Conservation (phyloP, 2,329 filamentous ascomycete species). For the Fusarium kyushuense region DNA sequence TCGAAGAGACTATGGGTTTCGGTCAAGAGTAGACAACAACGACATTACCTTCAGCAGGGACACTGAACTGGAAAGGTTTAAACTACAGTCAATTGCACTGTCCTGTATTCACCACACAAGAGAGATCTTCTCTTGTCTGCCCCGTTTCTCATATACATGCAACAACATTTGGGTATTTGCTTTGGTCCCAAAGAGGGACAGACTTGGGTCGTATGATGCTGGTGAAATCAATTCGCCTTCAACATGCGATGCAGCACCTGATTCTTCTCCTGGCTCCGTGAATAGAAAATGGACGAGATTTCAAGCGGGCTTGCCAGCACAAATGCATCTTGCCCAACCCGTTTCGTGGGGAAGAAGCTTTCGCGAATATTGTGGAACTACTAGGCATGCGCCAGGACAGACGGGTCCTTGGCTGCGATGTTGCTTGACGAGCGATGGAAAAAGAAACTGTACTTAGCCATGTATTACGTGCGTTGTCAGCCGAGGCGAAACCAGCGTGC, state of each 20-base stretch:
- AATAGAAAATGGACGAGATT: slow-evolving; percentile 29
- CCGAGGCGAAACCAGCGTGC: slow-evolving; percentile 23
- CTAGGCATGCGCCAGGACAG: slow-evolving; percentile 17
- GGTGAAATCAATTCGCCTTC: slow-evolving; percentile 47
- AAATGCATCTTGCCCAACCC: slow-evolving; percentile 16
- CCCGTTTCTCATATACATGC: slow-evolving; percentile 37
- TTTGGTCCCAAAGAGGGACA: slow-evolving; percentile 50
- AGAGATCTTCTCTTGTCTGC: slow-evolving; percentile 32
- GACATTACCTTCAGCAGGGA: slow-evolving; percentile 34
- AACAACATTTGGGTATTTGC: slow-evolving; percentile 50
- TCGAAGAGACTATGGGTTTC: slow-evolving; percentile 98
- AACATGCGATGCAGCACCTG: slow-evolving; percentile 44
- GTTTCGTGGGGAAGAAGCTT: slow-evolving; percentile 16
- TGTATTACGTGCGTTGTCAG: slow-evolving; percentile 40
- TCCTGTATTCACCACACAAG: slow-evolving; percentile 38
- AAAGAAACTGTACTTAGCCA: slow-evolving; percentile 39
- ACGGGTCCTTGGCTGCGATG: slow-evolving; percentile 20
- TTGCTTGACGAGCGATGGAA: slow-evolving; percentile 24
- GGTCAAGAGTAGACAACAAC: slow-evolving; percentile 82
- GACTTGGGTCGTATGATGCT: slow-evolving; percentile 51
- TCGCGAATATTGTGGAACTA: slow-evolving; percentile 23
- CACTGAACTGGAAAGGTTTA: slow-evolving; percentile 25
- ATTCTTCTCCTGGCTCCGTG: slow-evolving; percentile 27
- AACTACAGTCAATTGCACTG: slow-evolving; percentile 24
- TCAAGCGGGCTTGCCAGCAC: slow-evolving; percentile 11